Evolutionary conservation across 768 basidiomycete species (phyloP), one percentile per base, ranked within the genome.

Genomic region (Suillus ampliporus): DNA sequence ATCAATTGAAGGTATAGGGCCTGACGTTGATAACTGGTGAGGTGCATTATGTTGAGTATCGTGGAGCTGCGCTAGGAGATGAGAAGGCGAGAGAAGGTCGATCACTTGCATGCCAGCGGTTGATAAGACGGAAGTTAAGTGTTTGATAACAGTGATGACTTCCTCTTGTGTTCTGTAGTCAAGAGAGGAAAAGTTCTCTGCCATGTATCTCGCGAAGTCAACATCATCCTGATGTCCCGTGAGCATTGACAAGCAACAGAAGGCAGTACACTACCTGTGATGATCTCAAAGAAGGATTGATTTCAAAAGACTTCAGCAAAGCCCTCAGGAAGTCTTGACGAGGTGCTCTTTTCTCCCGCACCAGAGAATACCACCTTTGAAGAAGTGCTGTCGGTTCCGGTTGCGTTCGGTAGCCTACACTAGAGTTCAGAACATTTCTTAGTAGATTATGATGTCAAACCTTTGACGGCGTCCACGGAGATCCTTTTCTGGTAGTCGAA

Each of bases 121-220:
- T 1, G 90, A 95, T 51, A 94, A 82, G 26, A 90, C 82, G 19
- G 84, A 78, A 10, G 92, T 94, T 61, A 96, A 81, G 60, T 85
- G 83, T 63, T 90, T 91, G 71, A 97, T 86, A 26, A 98, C 89
- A 5, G 91, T 88, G 58, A 98, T 78, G 5, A 90, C 89, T 76
- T 99, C 97, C 75, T 99, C 97, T 68, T 91, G 89, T 0, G 94
- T 93, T 79, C 95, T 98, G 81, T 96, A 99, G 38, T 99, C 95
- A 64, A 99, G 86, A 1, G 90, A 80, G 1, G 95, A 84, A 62
- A 99, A 90, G 70, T 98, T 98, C 73, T 99, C 97, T 0, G 94
- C 90, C 86, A 98, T 92, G 77, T 95, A 99, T 60, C 95, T 89
- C 5, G 84, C 84, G 71, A 98, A 94, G 54, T 90, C 87, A 58